Conservation (phyloP, 1,139 yeast genomes). For the Debaryomyces singareniensis region DNA sequence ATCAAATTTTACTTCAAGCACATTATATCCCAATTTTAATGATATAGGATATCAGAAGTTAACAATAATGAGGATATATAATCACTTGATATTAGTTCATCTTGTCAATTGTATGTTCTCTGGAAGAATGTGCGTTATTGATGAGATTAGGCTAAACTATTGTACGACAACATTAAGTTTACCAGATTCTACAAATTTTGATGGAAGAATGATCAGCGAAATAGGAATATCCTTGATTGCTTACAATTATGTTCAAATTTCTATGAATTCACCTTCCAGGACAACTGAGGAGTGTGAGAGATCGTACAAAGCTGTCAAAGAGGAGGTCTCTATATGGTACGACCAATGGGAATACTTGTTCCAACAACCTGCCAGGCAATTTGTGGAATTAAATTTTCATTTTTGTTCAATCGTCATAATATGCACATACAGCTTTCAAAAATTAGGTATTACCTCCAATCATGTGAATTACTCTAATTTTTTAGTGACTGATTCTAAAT, state of each 20-base stretch:
- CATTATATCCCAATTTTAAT: conserved; percentile 25
- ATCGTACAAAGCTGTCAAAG: conserved; percentile 19
- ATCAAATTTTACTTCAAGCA: conserved; percentile 8
- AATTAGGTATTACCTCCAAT: conserved; percentile 9
- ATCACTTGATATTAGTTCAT: conserved; percentile 68
- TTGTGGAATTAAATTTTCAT: conserved; percentile 69
- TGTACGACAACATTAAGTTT: conserved; percentile 58
- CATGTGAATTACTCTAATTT: neutral
- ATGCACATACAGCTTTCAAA: conserved; percentile 24
- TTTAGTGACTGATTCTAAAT: conserved; percentile 12
- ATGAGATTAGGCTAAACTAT: conserved; percentile 55
- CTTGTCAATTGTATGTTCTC: conserved; percentile 61
- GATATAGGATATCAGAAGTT: conserved; percentile 43
- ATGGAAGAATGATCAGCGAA: conserved; percentile 80
- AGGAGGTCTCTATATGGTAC: conserved; percentile 52
- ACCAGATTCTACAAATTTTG: conserved; percentile 68
- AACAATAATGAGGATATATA: conserved; percentile 58
- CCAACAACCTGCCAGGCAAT: conserved; percentile 69
- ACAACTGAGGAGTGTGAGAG: conserved; percentile 17
- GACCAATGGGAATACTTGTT: conserved; percentile 69
- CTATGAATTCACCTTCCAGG: conserved; percentile 15
- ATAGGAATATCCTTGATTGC: conserved; percentile 57
- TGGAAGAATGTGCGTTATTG: conserved; percentile 72
- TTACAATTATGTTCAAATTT: conserved; percentile 52
- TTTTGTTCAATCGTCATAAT: conserved; percentile 52